phyloP scores from a whole-genome alignment of 306 rosid genomes.

The Hippophae rhamnoides region DNA sequence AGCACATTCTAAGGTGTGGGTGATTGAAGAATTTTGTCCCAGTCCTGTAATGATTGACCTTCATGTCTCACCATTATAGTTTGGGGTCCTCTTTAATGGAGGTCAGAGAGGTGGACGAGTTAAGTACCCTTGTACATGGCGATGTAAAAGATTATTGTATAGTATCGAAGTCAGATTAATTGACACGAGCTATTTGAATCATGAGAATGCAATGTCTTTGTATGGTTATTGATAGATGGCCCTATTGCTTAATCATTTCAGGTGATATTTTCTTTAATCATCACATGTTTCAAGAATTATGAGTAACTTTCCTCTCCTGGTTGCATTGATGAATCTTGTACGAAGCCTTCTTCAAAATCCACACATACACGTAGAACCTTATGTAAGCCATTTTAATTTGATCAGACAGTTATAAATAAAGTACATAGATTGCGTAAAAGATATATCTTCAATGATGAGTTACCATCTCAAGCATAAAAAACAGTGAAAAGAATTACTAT shows the following conservation, averaged over 20 bases:
- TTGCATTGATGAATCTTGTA: slow-evolving; percentile 74
- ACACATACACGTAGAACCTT: slow-evolving; percentile 73
- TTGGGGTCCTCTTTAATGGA: no score
- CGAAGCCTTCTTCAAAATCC: slow-evolving; percentile 75
- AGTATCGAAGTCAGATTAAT: no score
- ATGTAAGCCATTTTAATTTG: slow-evolving; percentile 42
- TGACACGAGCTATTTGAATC: no score
- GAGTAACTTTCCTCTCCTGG: slow-evolving; percentile 36
- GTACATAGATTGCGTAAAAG: slow-evolving; percentile 9
- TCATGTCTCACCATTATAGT: no score
- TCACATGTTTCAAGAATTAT: slow-evolving; percentile 59
- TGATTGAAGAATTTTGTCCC: no score
- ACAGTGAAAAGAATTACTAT: neutral
- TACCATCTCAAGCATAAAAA: neutral
- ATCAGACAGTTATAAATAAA: neutral
- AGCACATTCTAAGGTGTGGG: no score
- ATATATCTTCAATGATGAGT: neutral
- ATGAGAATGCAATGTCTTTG: no score
- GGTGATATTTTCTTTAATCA: slow-evolving; percentile 18
- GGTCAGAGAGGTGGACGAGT: no score
- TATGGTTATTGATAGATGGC: no score
- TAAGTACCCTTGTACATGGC: no score
- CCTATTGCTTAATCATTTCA: slow-evolving; percentile 14
- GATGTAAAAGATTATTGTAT: no score
- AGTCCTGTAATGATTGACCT: no score